Base-by-base conservation (phyloP, 805 yeast species). In the Cyberlindnera nakhonratchasimensis region DNA sequence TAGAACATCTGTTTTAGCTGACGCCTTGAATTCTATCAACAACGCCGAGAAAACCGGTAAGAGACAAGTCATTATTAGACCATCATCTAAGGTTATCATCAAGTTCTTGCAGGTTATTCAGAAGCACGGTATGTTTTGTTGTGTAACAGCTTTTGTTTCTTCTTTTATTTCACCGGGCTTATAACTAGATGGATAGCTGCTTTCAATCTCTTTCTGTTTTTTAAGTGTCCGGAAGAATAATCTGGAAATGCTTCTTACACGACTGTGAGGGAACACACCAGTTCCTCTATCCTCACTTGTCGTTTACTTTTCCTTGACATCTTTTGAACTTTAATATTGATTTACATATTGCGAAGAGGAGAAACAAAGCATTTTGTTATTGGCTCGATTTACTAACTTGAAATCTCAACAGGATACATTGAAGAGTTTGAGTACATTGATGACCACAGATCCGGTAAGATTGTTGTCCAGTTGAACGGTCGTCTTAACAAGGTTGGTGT, bases 31-130 rank as follows among this genome's bases (percentile, higher is more conserved):
- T 77, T 83, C 96, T 65, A 90, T 90, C 76, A 88, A 89, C 93
- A 90, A 90, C 75, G 97, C 97, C 76, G 96, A 90, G 79, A 90
- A 89, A 79, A 83, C 96, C 75, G 97, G 97, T 75, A 90, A 90
- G 82, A 86, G 97, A 79, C 97, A 90, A 79, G 97, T 90, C 65
- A 75, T 90, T 71, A 85, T 90, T 77, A 86, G 96, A 82, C 97
- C 97, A 59, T 88, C 97, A 42, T 90, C 96, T 69, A 90, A 90
- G 86, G 97, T 90, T 65, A 89, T 90, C 78, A 81, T 90, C 84
- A 90, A 88, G 77, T 90, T 88, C 78, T 80, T 90, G 72, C 79
- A 87, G 67, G 97, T 90, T 64, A 89, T 90, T 86, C 97, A 90
- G 80, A 88, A 80, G 77, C 97, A 90, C 74, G 96, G 96, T 69